Conservation (phyloP, 306 rosid genomes). For the Acmispon strigosus region DNA sequence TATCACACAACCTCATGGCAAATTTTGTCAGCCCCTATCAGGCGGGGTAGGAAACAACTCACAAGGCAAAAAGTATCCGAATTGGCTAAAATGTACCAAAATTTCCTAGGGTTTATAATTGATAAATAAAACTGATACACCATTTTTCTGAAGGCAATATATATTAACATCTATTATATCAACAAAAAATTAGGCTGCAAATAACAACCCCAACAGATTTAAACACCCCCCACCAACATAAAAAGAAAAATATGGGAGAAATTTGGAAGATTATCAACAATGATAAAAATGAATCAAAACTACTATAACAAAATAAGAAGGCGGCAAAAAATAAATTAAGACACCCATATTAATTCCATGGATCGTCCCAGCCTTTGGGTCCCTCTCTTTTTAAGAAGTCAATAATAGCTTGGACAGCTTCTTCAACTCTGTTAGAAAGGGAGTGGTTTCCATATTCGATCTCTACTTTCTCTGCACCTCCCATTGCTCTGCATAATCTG, state of each 20-base stretch:
- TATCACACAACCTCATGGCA: neutral
- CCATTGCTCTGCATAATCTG: slow-evolving; percentile 92
- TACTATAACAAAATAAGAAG: neutral
- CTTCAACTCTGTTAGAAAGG: slow-evolving; percentile 84
- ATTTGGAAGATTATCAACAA: neutral
- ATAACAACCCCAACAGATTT: slow-evolving; percentile 20
- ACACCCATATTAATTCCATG: slow-evolving; percentile 58
- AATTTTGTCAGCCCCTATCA: neutral
- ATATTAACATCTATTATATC: slow-evolving; percentile 24
- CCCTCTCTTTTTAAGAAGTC: slow-evolving; percentile 83
- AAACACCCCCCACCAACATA: neutral
- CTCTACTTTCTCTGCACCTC: slow-evolving; percentile 92
- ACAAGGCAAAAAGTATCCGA: neutral
- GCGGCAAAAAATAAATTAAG: neutral
- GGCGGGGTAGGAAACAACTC: neutral
- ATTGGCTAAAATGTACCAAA: neutral
- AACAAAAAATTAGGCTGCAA: slow-evolving; percentile 28
- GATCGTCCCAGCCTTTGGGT: slow-evolving; percentile 99
- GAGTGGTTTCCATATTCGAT: slow-evolving; percentile 91
- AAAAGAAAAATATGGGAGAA: neutral
- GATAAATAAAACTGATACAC: neutral
- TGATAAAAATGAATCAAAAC: neutral
- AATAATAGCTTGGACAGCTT: slow-evolving; percentile 74
- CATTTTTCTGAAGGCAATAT: neutral
- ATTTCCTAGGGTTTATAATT: neutral